These are phyloP conservation scores for Hirschioporus abietinus DNA, from an alignment of 768 basidiomycete species.

Conservation along the genomic window DNA sequence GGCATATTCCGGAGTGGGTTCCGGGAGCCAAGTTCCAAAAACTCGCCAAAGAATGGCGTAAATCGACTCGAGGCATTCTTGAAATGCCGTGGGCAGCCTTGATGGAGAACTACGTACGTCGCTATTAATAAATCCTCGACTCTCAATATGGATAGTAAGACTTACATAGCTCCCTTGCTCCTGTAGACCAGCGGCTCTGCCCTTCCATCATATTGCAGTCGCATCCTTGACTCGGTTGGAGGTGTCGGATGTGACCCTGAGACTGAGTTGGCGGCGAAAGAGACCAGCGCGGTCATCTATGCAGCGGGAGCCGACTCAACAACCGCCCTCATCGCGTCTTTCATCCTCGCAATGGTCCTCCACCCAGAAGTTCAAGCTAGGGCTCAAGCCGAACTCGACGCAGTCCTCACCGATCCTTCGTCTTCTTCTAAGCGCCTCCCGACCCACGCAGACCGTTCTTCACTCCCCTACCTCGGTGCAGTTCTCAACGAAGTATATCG, in stretches of 20 bases:
- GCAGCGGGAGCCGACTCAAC: not conserved
- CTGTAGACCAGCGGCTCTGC: not conserved
- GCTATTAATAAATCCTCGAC: not conserved
- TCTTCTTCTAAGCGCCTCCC: constrained; percentile 12
- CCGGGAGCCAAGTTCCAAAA: constrained; percentile 25
- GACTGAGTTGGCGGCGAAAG: not conserved
- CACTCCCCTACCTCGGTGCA: constrained; percentile 15
- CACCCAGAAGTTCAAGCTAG: constrained; percentile 9
- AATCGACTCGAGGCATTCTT: constrained; percentile 4
- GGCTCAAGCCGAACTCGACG: constrained; percentile 9
- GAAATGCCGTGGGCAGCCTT: not conserved
- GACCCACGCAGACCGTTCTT: constrained; percentile 11
- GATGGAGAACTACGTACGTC: not conserved
- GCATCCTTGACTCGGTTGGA: not conserved
- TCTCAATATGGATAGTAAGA: not conserved
- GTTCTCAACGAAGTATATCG: constrained; percentile 14
- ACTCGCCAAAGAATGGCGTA: constrained; percentile 25
- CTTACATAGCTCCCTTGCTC: not conserved
- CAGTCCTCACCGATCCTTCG: constrained; percentile 8
- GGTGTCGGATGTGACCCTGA: not conserved
- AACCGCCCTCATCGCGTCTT: constrained; percentile 1
- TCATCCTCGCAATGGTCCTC: constrained; percentile 11
- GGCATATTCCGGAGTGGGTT: constrained; percentile 1
- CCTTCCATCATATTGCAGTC: not conserved
- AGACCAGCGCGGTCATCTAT: constrained; percentile 1